A percentile compares a stretch with the other conserved stretches of the same genome.
Conservation (phyloP, 2,329 filamentous ascomycete species). For the Botrytis pseudocinerea region DNA sequence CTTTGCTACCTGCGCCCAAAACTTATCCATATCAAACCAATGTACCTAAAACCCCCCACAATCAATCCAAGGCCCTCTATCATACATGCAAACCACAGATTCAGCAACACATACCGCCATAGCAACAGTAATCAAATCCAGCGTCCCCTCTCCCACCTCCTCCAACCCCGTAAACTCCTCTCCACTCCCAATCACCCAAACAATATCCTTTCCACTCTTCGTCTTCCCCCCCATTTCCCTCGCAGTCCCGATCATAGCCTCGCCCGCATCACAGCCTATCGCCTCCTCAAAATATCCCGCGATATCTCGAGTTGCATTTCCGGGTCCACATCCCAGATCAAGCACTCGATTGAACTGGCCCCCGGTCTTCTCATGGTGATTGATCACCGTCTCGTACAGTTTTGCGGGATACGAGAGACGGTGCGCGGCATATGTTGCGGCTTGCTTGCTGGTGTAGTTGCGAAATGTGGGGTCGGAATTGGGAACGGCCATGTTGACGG, state of each 20-base stretch:
- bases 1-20: slow-evolving; percentile 48
- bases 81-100: slow-evolving; percentile 33
- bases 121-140: slow-evolving; percentile 38
- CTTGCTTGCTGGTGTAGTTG: slow-evolving; percentile 34
- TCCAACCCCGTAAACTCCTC: slow-evolving; percentile 35
- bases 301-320: slow-evolving; percentile 38
- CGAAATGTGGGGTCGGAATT: slow-evolving; percentile 36
- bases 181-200: slow-evolving; percentile 32
- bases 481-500: slow-evolving; percentile 2
- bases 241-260: slow-evolving; percentile 38
- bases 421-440: slow-evolving; percentile 34
- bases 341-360: slow-evolving; percentile 34
- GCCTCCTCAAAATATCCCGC: slow-evolving; percentile 34
- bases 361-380: slow-evolving; percentile 32
- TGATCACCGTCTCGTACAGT: slow-evolving; percentile 33
- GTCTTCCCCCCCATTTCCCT: slow-evolving; percentile 33
- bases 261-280: slow-evolving; percentile 37
- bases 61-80: slow-evolving; percentile 32
- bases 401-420: slow-evolving; percentile 30
- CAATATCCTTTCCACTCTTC: slow-evolving; percentile 28
- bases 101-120: slow-evolving; percentile 30
- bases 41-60: slow-evolving; percentile 42
- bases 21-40: slow-evolving; percentile 52
- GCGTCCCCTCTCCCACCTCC: slow-evolving; percentile 28
- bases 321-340: slow-evolving; percentile 41